These are phyloP conservation scores for Fusarium domesticum DNA, from an alignment of 2,329 filamentous ascomycete genomes.

Conservation along the genomic window DNA sequence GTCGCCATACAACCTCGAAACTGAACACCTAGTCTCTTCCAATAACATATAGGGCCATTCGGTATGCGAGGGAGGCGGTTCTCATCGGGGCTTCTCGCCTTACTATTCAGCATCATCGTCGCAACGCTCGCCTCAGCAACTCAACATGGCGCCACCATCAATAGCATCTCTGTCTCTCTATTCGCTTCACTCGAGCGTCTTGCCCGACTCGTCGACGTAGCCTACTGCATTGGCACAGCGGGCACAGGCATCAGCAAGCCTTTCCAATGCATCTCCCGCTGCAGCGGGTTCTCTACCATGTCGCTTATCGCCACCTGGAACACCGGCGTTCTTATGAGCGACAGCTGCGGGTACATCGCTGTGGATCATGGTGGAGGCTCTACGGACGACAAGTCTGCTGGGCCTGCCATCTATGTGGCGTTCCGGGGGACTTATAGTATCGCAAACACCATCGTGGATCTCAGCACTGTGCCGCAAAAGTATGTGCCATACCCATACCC, in stretches of 20 bases:
- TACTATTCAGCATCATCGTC: constrained; percentile 19
- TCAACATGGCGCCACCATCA: constrained; percentile 45
- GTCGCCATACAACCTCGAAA: neutral
- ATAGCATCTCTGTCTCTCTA: constrained; percentile 43
- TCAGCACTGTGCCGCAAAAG: constrained; percentile 83
- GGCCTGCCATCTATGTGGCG: constrained; percentile 67
- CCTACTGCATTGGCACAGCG: constrained; percentile 85
- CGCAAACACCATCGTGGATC: constrained; percentile 83
- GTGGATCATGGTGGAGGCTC: constrained; percentile 62
- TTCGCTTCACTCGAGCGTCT: constrained; percentile 84
- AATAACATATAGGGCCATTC: neutral
- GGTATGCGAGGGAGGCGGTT: neutral
- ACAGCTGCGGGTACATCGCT: constrained; percentile 91
- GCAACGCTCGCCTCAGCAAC: constrained; percentile 11
- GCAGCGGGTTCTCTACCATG: constrained; percentile 76
- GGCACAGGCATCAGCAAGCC: constrained; percentile 81
- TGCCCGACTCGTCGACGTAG: constrained; percentile 87
- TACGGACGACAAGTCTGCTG: constrained; percentile 7
- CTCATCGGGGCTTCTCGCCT: constrained; percentile 9
- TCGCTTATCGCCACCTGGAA: constrained; percentile 85
- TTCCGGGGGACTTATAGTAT: constrained; percentile 95
- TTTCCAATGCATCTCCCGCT: constrained; percentile 82
- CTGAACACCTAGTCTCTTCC: neutral
- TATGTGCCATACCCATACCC: constrained; percentile 81
- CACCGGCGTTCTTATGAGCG: constrained; percentile 79